Evolutionary conservation across 208 protist genomes (phyloP), one percentile per base, ranked within the genome.

Genomic region (Leishmania arabica): DNA sequence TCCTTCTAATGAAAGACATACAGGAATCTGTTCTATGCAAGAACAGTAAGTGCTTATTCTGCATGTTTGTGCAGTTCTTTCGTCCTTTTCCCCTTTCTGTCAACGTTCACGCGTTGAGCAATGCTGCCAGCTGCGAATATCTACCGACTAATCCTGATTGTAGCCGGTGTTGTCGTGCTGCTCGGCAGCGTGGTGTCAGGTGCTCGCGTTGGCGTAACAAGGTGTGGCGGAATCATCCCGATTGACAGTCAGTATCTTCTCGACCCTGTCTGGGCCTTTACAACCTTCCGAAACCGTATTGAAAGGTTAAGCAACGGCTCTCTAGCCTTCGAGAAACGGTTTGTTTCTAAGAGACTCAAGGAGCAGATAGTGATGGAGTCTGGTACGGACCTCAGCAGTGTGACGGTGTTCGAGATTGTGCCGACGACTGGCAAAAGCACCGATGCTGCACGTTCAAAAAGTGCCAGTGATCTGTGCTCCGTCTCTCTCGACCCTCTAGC

Each of bases 191-290:
- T 40, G 17, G 45, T 37, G 13, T 54, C n/a, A 0, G 74, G 58
- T 62, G 80, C 88, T 11, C 47, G 74, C 19, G 81, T 93, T 73
- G 91, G 66, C 0, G 54, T 74, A 3, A 58, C 86, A 31, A 73
- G 72, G n/a, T 93, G 91, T 53, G 86, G 86, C 17, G 87, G 85
- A 37, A 91, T 73, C 17, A 89, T 95, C 68, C 88, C 90, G 1
- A 91, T 92, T 21, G 91, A 95, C 74, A 93, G 91, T 68, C 87
- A 87, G 45, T 91, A 86, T 75, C 49, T 89, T 19, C 42, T 89
- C 17, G 87, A 87, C 56, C 86, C 87, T 8, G 51, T 86, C 49
- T 95, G 90, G 91, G 89, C 86, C 11, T 51, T 88, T 47, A 58
- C 75, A 40, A 74, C 84, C 0, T 84, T 81, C 56, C 68, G 62